Evolutionary conservation across 306 rosid species (phyloP), one percentile per base, ranked within the genome.

Genomic region (Prunus mongolica): DNA sequence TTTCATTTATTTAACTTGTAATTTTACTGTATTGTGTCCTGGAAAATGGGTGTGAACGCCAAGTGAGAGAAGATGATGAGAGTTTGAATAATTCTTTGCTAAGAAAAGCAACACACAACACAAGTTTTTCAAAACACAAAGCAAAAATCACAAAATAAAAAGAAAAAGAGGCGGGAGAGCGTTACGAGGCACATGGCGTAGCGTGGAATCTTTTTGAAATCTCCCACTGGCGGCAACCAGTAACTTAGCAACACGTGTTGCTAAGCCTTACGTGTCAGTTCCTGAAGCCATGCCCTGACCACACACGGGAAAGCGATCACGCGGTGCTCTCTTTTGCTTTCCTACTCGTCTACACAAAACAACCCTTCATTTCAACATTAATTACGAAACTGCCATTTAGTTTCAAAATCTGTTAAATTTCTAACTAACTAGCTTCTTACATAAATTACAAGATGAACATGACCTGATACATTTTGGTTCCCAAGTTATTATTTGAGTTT

Each of bases 111-210:
- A 25, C 14, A n/a, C 15, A n/a, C 15, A 13, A 45, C 15, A 28
- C 0, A 6, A 25, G 2, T 25, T 25, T 25, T 27, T 6, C 41
- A 56, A 45, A 25, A 9, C 0, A 18, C 1, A 67, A 11, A 20
- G 5, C 2, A 67, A 41, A 66, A 14, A 6, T 10, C 44, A 38
- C 44, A 10, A n/a, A n/a, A 51, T 1, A 20, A 10, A 32, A 65
- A 34, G 0, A 18, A 49, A 24, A 44, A 13, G 8, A 50, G 52
- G 52, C 18, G 50, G 55, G 61, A 25, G 65, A 54, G 81, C 55
- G 76, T 27, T 49, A 34, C 55, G 72, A 58, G 57, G 75, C 84
- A 79, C 71, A 81, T 77, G 80, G 64, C 82, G 88, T 80, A 73
- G 78, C 84, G 82, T 82, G 78, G 78, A 78, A n/a, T 68, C 70